phyloP scores from a whole-genome alignment of 441 rosid species.

The Adansonia madagascariensis region DNA sequence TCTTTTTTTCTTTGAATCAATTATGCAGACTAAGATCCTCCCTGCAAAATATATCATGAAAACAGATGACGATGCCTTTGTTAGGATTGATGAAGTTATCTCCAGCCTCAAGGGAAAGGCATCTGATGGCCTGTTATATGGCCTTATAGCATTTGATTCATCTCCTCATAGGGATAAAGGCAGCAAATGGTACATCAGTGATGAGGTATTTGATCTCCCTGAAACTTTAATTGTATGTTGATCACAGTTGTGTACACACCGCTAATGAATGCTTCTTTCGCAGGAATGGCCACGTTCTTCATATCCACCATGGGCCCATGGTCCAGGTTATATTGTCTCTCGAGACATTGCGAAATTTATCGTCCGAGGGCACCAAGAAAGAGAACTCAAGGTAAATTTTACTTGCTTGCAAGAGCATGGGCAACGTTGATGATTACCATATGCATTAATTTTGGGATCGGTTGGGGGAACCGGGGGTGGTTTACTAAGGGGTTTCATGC shows the following conservation, averaged over 20 bases:
- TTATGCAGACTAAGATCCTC: slow-evolving; percentile 71
- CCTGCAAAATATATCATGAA: slow-evolving; percentile 90
- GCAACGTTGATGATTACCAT: not conserved
- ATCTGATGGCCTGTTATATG: slow-evolving; percentile 63
- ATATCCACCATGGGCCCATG: slow-evolving; percentile 96
- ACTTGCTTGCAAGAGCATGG: not conserved
- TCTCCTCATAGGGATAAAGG: slow-evolving; percentile 74
- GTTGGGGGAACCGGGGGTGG: not conserved
- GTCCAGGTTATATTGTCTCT: slow-evolving; percentile 84
- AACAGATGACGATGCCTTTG: slow-evolving; percentile 93
- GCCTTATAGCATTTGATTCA: slow-evolving; percentile 67
- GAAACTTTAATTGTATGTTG: not conserved
- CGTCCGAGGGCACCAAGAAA: slow-evolving; percentile 64
- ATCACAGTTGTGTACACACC: not conserved
- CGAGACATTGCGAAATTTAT: slow-evolving; percentile 77
- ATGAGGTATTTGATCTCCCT: slow-evolving; percentile 53
- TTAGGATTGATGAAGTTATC: slow-evolving; percentile 77
- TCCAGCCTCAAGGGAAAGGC: slow-evolving; percentile 60
- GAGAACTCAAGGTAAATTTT: slow-evolving; percentile 65
- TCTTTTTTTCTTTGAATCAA: not conserved
- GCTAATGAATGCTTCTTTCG: slow-evolving; percentile 29
- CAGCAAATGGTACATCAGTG: slow-evolving; percentile 85
- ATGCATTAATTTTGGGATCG: not conserved
- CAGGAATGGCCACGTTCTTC: slow-evolving; percentile 77
- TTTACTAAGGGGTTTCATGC: not conserved